Base-by-base conservation (phyloP, 768 basidiomycete species). In the Candolleomyces aberdarensis region DNA sequence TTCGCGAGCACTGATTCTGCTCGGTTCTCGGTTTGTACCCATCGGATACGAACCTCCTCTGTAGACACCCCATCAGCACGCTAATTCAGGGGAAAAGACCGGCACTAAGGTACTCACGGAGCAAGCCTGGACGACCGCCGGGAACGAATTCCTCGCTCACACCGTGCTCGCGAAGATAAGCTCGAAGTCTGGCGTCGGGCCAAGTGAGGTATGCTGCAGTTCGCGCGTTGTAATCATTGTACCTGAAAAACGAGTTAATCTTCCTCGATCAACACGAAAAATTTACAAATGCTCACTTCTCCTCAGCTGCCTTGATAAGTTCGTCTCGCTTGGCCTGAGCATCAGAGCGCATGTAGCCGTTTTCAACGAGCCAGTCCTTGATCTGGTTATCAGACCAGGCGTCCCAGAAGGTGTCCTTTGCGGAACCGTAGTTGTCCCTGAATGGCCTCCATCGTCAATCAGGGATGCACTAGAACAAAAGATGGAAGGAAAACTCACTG, bases 101-200 rank as follows among this genome's bases (percentile, higher is more conserved):
- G 48, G 57, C 7, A 39, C 36, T 55, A 56, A 29, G 58, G 44
- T 29, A 76, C 79, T 43, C 67, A 89, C 90, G 91, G 39, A 98
- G 80, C 19, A 97, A 83, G n/a, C 87, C 87, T 0, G 91, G 85
- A 40, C 94, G 85, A 3, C 68, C 71, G 1, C 79, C 83, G 0
- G 89, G 87, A 46, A 92, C 78, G 53, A 79, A 76, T n/a, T 80
- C 80, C 66, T 96, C 93, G 63, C 81, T 77, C 31, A 96, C 68
- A 53, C 89, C 90, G 64, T 84, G 83, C 68, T 91, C 85, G 48
- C 94, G 83, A 19, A 98, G 82, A 74, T 92, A 97, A 1, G 91
- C 94, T 50, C 95, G 88, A 29, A 98, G 85, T 36, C 96, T 84
- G 3, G 95, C 92, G 68, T 98, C 96, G 13, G 93, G 92, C 96